phyloP scores from a whole-genome alignment of 139 green algal species.

The Tetradesmus obliquus region DNA sequence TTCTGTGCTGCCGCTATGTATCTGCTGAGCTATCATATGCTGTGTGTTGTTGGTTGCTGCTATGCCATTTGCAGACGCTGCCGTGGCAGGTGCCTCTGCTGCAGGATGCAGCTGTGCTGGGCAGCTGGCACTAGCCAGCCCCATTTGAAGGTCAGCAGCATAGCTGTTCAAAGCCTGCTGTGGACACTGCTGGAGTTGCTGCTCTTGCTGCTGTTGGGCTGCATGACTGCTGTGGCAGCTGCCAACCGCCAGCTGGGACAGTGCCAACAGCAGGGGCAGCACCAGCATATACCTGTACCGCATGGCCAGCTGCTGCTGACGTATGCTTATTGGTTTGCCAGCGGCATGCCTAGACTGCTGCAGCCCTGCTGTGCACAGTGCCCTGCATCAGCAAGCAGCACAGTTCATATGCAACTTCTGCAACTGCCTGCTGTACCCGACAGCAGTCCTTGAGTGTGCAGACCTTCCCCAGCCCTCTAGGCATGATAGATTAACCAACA shows the following conservation, averaged over 20 bases:
- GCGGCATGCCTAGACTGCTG: not conserved
- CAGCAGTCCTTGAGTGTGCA: not conserved
- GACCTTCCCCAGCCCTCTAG: not conserved
- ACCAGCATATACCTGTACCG: not conserved
- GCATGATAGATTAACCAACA: not conserved
- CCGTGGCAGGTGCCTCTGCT: not conserved
- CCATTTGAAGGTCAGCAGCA: not conserved
- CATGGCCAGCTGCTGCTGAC: not conserved
- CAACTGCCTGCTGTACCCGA: not conserved
- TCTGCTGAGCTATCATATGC: not conserved
- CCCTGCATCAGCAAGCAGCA: not conserved
- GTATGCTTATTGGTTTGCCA: not conserved
- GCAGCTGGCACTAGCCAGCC: not conserved
- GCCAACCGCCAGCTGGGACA: not conserved
- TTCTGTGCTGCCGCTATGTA: not conserved
- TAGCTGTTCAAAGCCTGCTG: not conserved
- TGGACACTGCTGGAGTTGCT: not conserved
- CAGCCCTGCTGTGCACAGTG: not conserved
- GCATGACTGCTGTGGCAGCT: not conserved
- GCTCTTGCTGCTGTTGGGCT: conserved; percentile 9
- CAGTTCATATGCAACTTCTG: not conserved
- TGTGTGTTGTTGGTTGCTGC: not conserved
- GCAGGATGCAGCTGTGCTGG: not conserved
- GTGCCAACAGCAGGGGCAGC: not conserved
- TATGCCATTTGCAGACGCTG: not conserved